These are phyloP conservation scores for Sordariomycetes sp. DNA, from an alignment of 2,329 filamentous ascomycete species.

Conservation along the genomic window DNA sequence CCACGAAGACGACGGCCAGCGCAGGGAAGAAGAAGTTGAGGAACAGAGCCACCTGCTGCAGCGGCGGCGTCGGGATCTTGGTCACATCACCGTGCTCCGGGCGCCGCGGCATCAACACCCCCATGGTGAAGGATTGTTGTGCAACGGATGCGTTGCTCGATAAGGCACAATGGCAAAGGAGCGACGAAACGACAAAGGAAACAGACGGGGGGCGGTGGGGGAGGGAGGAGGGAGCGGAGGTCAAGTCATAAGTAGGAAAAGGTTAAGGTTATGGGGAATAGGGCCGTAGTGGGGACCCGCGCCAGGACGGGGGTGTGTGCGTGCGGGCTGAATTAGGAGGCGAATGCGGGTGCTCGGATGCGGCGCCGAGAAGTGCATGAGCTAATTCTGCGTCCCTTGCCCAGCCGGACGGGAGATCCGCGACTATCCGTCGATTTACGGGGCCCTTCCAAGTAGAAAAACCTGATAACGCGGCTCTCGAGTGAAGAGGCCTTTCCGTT, in stretches of 20 bases:
- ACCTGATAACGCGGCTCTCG: too few relatives aligned
- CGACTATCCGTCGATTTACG: too few relatives aligned
- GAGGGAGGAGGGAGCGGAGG: too few relatives aligned
- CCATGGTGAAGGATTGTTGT: conserved; percentile 7
- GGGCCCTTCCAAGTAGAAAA: too few relatives aligned
- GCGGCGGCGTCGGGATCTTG: conserved; percentile 11
- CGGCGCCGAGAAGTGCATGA: too few relatives aligned
- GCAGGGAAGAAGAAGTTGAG: conserved; percentile 4
- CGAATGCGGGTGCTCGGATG: too few relatives aligned
- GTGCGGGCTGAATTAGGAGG: not conserved
- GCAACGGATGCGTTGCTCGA: not conserved
- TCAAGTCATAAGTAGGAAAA: conserved; percentile 13
- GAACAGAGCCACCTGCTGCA: conserved; percentile 1
- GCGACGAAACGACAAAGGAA: not conserved
- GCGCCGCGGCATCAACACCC: conserved; percentile 19
- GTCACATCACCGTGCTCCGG: conserved; percentile 29
- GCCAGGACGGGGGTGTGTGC: not conserved
- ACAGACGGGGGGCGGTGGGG: not conserved
- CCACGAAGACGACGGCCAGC: not conserved
- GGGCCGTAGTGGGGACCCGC: not conserved
- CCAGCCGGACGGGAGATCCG: too few relatives aligned
- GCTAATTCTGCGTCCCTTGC: too few relatives aligned
- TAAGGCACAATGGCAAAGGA: not conserved
- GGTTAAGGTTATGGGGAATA: conserved; percentile 12
- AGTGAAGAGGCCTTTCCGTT: too few relatives aligned